Base-by-base conservation (phyloP, 805 yeast species). In the Candida maltosa region DNA sequence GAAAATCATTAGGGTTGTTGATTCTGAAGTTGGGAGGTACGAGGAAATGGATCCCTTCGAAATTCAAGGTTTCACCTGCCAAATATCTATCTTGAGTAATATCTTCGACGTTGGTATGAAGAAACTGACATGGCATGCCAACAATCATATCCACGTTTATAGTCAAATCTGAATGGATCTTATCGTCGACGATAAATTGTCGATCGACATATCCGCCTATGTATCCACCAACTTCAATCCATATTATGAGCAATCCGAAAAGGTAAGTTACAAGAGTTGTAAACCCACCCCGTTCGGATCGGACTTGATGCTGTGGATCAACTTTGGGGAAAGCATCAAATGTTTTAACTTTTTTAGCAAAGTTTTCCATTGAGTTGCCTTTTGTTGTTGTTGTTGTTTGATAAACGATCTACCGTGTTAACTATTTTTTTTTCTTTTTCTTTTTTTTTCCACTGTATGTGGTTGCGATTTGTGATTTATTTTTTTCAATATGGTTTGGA, bases 221-320 rank as follows among this genome's bases (percentile, higher is more conserved):
- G 54, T 73, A 86, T 10, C 84, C 82, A 6, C 97, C 95, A 19
- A 88, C 60, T 53, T 89, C 94, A 10, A 86, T 76, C 86, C 94
- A 91, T 5, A 86, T 58, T 24, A 89, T 65, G 50, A 87, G 76
- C 11, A 87, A 49, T 12, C 84, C 73, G 39, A 74, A 69, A 17
- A 83, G 44, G n/a, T 73, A 67, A 11, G 88, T 78, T 31, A 83
- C 28, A 4, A 87, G 46, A 0, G 95, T 80, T 11, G 88, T 76
- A 12, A 76, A 54, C 4, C 93, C 89, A 23, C 96, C 96, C 42
- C 93, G 70, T 19, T 75, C 62, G 1, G 95, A 83, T 44, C 87
- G 67, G 31, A 83, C 83, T 30, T 81, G 73, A 50, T 87, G 88
- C 47, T 63, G 62, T 4, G 69, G 51, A 35, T 61, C 64, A 20